Base-by-base conservation (phyloP, 2,329 filamentous ascomycete species). In the Blastomyces emzantsi region DNA sequence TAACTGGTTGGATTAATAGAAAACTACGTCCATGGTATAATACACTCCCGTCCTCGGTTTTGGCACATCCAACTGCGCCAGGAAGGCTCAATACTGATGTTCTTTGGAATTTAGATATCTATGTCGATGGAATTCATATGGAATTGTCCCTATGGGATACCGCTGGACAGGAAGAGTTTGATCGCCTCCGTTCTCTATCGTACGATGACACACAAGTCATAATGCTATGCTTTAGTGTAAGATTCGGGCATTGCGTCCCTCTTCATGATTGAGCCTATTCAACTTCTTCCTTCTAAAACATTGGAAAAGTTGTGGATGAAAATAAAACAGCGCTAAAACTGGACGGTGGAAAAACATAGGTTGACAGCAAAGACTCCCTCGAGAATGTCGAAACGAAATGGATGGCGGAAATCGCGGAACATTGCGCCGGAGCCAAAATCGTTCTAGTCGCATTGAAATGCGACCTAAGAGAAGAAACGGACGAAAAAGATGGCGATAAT, bases 351-450 rank as follows among this genome's bases (percentile, higher is more conserved):
- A 36, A 47, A 22, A 39, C n/a, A 67, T 65, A 85, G 83, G 83
- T 97, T 75, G 94, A 99, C 78, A 96, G 90, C 75, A 91, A 89
- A 69, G 92, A 97, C 77, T 97, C 92, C 2, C 86, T 99, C 66
- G 94, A 99, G 77, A 99, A 99, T 84, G 92, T 99, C 66, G 92
- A 96, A 77, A 93, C 90, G 70, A 99, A 99, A 80, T 99, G 94
- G 94, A 90, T 97, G 5, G 89, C 90, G 66, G 94, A 99, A 78
- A 99, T 99, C 69, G 90, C 92, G 67, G 94, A 99, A 79, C 97
- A 99, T 79, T 97, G 94, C 78, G 91, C 92, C 1, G 90, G 89
- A 64, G 94, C 97, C 67, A 96, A 95, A 77, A 85, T 99, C 56
- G 94, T 99, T 22, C 83, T 99, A 8, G 92, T 97, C 4, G 94